Evolutionary conservation across 2,329 filamentous ascomycete genomes (phyloP).

Genomic region (Aspergillus sp.): DNA sequence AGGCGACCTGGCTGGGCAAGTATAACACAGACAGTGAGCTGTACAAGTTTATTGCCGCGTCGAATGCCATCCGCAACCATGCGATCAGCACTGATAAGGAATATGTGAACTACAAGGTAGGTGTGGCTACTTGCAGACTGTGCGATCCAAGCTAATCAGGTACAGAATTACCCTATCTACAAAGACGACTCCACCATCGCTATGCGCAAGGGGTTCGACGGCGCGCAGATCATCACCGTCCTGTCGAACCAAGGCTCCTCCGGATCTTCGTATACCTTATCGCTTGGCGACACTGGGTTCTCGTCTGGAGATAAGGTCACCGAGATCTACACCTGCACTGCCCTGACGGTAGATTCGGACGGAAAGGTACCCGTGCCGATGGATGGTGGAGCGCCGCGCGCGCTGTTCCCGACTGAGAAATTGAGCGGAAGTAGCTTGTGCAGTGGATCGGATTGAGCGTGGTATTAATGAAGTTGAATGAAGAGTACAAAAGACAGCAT

Average conservation of each 20-base stretch:
- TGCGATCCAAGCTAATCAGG: not conserved
- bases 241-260: slow-evolving; percentile 43
- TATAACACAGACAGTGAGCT: slow-evolving; percentile 50
- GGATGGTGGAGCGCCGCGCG: slow-evolving; percentile 43
- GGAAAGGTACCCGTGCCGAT: slow-evolving; percentile 49
- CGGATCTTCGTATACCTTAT: slow-evolving; percentile 26
- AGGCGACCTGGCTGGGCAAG: slow-evolving; percentile 57
- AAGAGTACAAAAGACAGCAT: too few relatives aligned
- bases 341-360: slow-evolving; percentile 40
- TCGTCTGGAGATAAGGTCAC: slow-evolving; percentile 23
- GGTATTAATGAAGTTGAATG: not conserved
- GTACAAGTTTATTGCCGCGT: slow-evolving; percentile 48
- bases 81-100: slow-evolving; percentile 38
- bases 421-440: slow-evolving; percentile 15
- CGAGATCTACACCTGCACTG: slow-evolving; percentile 40
- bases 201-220: slow-evolving; percentile 44
- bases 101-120: slow-evolving; percentile 43
- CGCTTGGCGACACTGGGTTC: slow-evolving; percentile 25
- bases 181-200: slow-evolving; percentile 45
- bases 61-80: slow-evolving; percentile 53
- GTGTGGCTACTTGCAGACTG: not conserved
- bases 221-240: slow-evolving; percentile 40
- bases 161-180: slow-evolving; percentile 43
- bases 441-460: not conserved
- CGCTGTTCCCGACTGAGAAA: slow-evolving; percentile 28